phyloP scores from a whole-genome alignment of 2,329 filamentous ascomycete genomes.

The Diaporthe sp. region DNA sequence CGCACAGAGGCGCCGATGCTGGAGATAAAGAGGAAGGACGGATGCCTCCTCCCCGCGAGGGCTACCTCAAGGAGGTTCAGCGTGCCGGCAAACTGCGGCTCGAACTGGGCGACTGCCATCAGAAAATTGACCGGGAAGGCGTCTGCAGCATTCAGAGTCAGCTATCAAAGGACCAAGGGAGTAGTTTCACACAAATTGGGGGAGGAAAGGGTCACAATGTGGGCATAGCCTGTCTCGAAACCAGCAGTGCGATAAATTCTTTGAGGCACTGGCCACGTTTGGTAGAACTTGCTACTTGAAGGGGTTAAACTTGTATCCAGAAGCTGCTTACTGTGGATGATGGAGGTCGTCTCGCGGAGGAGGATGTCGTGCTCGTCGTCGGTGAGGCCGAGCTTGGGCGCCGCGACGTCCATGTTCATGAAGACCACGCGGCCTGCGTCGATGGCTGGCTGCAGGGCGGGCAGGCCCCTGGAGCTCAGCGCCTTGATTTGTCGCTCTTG shows the following conservation, averaged over 20 bases:
- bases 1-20: slow-evolving; percentile 42
- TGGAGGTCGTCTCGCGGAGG: slow-evolving; percentile 46
- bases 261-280: too few species aligned
- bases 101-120: slow-evolving; percentile 56
- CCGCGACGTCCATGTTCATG: slow-evolving; percentile 45
- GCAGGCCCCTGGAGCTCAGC: slow-evolving; percentile 20
- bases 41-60: slow-evolving; percentile 29
- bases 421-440: slow-evolving; percentile 23
- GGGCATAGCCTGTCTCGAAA: too few species aligned
- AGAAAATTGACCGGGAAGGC: slow-evolving; percentile 65
- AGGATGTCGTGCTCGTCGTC: slow-evolving; percentile 43
- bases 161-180: too few species aligned
- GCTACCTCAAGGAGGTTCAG: slow-evolving; percentile 52
- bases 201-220: too few species aligned
- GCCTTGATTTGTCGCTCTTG: slow-evolving; percentile 19
- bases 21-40: slow-evolving; percentile 41
- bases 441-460: slow-evolving; percentile 15
- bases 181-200: too few species aligned
- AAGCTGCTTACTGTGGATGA: too few species aligned
- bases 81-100: slow-evolving; percentile 54
- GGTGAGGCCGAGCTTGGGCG: slow-evolving; percentile 50
- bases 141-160: too few species aligned
- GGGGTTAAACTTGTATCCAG: too few species aligned
- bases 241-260: too few species aligned
- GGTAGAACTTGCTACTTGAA: too few species aligned